A percentile compares a stretch with the other conserved stretches of the same genome.
These are phyloP conservation scores for Bidens hawaiensis DNA, from an alignment of 140 eudicot genomes.

Conservation along the genomic window DNA sequence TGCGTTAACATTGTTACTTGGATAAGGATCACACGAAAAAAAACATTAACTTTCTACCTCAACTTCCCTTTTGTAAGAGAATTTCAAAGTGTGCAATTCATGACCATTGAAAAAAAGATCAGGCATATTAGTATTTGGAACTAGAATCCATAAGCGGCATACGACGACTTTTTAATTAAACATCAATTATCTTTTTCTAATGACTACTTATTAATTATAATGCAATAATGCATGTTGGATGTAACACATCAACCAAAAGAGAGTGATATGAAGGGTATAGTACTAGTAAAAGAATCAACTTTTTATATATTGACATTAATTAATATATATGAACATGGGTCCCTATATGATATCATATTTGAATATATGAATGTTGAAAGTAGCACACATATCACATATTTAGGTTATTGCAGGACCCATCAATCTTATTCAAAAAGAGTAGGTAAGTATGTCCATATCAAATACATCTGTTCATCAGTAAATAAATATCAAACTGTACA, in stretches of 20 bases:
- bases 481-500: slow-evolving; percentile 6
- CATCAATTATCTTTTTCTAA: slow-evolving; percentile 1
- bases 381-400: slow-evolving; percentile 9
- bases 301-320: slow-evolving; percentile 16
- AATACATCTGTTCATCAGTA: slow-evolving; percentile 18
- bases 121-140: not conserved
- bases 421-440: slow-evolving; percentile 14
- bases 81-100: slow-evolving; percentile 19
- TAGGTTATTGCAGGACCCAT: slow-evolving; percentile 21
- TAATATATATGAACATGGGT: slow-evolving; percentile 22
- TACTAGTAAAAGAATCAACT: slow-evolving; percentile 18
- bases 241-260: slow-evolving; percentile 16
- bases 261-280: slow-evolving; percentile 3
- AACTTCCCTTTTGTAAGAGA: not conserved
- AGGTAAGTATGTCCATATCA: slow-evolving; percentile 6
- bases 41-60: not conserved
- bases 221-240: slow-evolving; percentile 21
- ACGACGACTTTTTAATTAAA: not conserved
- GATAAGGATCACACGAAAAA: not conserved
- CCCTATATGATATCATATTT: slow-evolving; percentile 31
- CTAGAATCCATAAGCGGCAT: not conserved
- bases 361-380: slow-evolving; percentile 16
- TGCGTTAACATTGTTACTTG: not conserved
- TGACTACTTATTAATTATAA: not conserved
- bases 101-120: not conserved